Evolutionary conservation across 305 asterid genomes (phyloP), one percentile per base, ranked within the genome.

Genomic region (Solanum hybrid): DNA sequence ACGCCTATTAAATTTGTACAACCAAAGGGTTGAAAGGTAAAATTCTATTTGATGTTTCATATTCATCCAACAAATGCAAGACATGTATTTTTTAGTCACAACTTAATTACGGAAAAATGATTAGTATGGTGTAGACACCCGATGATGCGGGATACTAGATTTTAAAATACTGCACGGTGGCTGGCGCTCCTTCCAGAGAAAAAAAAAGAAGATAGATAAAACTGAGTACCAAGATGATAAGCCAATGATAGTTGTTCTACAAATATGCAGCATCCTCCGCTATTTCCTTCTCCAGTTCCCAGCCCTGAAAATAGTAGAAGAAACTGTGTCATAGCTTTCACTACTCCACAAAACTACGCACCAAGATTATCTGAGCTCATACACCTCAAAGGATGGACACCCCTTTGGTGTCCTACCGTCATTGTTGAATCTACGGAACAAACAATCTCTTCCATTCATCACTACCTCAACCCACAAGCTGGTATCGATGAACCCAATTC

Each of bases 281-380:
- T 79, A 27, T 86, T 91, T 89, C 81, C 89, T 56, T 60, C 2
- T 31, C 64, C 92, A 46, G 8, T 88, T 13, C 86, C 94, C 82
- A 79, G 84, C 81, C 20, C 93, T 37, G 60, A 46, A 34, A 32
- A 81, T 91, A 31, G 37, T 92, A 12, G 31, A 87, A 85, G 77
- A 85, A 75, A 87, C 90, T 94, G 92, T 42, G 90, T 94, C 9
- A 89, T 95, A 26, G 96, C 95, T 89, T 96, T 95, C 94, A 95
- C 98, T 76, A 96, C 98, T 69, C 98, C 98, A 1, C 91, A 93
- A 29, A 96, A 92, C 93, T 95, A 95, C 91, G 97, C 98, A 37
- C 91, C 87, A 17, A 92, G 95, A 76, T 93, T 95, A 88, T 91
- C 96, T 77, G 92, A 72, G 46, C 94, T 95, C 90, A 94, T 95